Evolutionary conservation across 2,329 filamentous ascomycete genomes (phyloP).

Genomic region (Myriosclerotinia scirpicola): DNA sequence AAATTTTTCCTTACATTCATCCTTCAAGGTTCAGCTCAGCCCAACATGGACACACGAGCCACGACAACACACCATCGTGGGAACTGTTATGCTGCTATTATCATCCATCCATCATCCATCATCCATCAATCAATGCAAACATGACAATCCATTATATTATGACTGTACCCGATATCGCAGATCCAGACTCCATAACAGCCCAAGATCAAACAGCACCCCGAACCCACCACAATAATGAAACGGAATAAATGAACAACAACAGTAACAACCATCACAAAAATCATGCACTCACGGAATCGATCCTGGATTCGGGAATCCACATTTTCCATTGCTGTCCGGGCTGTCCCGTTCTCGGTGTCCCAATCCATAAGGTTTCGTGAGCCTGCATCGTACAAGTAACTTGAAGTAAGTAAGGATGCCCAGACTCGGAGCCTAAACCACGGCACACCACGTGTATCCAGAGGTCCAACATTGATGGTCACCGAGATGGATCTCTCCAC

Average conservation of each 20-base stretch:
- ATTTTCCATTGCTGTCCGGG: background rate
- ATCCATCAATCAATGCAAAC: conserved; percentile 7
- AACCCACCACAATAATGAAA: conserved; percentile 11
- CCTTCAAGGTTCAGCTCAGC: conserved; percentile 13
- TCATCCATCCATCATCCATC: background rate
- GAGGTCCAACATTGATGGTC: background rate
- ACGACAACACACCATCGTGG: conserved; percentile 15
- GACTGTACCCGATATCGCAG: conserved; percentile 7
- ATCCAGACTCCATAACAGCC: conserved; percentile 14
- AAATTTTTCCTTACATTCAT: background rate
- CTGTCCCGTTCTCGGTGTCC: conserved; percentile 14
- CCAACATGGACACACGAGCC: conserved; percentile 19
- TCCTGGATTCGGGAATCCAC: conserved; percentile 11
- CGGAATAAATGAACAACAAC: conserved; percentile 3
- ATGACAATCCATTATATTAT: conserved; percentile 7
- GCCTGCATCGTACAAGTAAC: conserved; percentile 4
- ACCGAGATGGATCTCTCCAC: conserved; percentile 4
- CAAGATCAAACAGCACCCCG: background rate
- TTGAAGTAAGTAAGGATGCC: background rate
- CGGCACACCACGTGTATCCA: conserved; percentile 15
- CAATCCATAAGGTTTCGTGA: background rate
- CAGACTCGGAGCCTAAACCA: background rate
- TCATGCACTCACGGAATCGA: conserved; percentile 10
- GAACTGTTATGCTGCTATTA: conserved; percentile 2
- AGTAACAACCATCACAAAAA: background rate